A percentile compares a stretch with the other conserved stretches of the same genome.
Conservation (phyloP, 169 alveolate genomes). For the Babesia gibsoni region DNA sequence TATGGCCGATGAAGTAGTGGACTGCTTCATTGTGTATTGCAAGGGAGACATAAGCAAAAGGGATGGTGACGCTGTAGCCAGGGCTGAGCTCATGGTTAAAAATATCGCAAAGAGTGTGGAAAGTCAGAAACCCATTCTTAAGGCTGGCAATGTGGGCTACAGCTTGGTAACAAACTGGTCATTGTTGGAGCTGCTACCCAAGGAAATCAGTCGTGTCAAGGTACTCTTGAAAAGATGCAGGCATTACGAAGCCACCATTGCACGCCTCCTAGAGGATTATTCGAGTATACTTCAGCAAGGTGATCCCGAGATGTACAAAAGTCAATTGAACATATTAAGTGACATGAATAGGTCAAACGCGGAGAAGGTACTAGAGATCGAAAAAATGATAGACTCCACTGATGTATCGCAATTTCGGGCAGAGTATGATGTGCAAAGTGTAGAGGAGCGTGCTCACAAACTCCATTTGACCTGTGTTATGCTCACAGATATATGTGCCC, state of each 20-base stretch:
- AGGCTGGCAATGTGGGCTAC: neutral
- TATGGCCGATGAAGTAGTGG: slow-evolving; percentile 34
- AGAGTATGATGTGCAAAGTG: neutral
- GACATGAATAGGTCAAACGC: neutral
- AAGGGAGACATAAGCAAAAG: neutral
- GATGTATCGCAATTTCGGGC: neutral
- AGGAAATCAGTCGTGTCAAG: slow-evolving; percentile 9
- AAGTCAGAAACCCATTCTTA: neutral
- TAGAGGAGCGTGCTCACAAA: neutral
- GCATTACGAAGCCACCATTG: slow-evolving; percentile 12
- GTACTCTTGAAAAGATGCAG: slow-evolving; percentile 10
- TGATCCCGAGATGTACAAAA: neutral
- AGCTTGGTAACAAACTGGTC: slow-evolving; percentile 21
- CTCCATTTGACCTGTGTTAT: neutral
- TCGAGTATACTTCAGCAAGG: neutral
- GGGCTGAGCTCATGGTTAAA: neutral
- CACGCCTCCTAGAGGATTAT: neutral
- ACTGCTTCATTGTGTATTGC: slow-evolving; percentile 7
- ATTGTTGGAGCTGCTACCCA: slow-evolving; percentile 48
- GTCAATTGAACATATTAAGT: neutral
- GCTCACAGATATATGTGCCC: slow-evolving; percentile 22
- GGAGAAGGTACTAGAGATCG: slow-evolving; percentile 4
- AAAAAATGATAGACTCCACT: slow-evolving; percentile 1
- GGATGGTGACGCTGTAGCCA: neutral
- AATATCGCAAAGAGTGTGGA: neutral